Evolutionary conservation across 1,284 basidiomycete genomes (phyloP).

Genomic region (Cryptococcus hybrid): DNA sequence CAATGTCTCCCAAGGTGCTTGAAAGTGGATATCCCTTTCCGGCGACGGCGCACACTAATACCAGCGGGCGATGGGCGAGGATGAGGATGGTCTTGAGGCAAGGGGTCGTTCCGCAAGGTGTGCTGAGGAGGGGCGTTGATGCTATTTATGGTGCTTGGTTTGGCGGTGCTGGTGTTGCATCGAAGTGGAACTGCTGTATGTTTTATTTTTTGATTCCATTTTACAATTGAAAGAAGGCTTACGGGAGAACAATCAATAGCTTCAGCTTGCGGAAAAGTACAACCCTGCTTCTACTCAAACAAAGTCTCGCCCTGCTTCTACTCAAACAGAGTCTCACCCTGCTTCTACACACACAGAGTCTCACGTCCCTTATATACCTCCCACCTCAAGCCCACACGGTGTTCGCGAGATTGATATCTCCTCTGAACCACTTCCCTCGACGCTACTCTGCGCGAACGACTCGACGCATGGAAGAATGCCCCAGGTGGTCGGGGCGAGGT

Average conservation of each 20-base stretch:
- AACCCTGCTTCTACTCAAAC: neutral
- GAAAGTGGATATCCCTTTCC: slow-evolving; percentile 2
- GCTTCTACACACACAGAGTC: neutral
- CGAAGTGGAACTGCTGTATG: neutral
- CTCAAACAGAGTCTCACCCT: neutral
- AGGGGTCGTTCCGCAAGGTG: neutral
- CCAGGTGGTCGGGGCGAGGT: slow-evolving; percentile 45
- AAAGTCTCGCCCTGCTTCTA: neutral
- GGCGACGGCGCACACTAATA: neutral
- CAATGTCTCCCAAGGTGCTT: slow-evolving; percentile 5
- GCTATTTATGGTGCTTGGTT: neutral
- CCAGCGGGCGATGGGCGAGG: neutral
- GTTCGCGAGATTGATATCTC: slow-evolving; percentile 37
- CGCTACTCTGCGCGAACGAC: slow-evolving; percentile 46
- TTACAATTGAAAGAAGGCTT: neutral
- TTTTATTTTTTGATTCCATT: neutral
- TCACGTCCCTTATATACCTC: neutral
- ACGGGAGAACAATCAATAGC: neutral
- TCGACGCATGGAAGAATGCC: slow-evolving; percentile 50
- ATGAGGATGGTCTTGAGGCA: slow-evolving; percentile 2
- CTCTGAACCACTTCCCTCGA: slow-evolving; percentile 47
- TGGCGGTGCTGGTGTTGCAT: slow-evolving; percentile 2
- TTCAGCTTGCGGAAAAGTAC: neutral
- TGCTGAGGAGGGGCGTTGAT: slow-evolving; percentile 5
- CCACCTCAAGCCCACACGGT: neutral